phyloP scores from a whole-genome alignment of 148 eudicot genomes.

The Salicornia ramosissima region DNA sequence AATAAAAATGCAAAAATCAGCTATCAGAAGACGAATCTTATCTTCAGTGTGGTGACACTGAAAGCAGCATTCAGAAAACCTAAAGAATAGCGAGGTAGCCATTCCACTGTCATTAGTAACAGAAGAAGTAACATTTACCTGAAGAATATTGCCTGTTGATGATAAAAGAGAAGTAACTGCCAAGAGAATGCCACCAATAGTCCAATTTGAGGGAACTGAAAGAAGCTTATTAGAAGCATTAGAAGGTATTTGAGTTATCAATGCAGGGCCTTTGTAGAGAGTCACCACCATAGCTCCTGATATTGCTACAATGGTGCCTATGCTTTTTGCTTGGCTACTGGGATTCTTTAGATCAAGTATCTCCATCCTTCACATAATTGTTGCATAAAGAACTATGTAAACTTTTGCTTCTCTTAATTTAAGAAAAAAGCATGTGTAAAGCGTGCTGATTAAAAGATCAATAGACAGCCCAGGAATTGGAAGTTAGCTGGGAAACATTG shows the following conservation, averaged over 20 bases:
- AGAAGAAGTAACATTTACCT: constrained; percentile 25
- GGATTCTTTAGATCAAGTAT: constrained; percentile 38
- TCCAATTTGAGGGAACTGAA: constrained; percentile 36
- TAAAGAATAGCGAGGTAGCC: background rate
- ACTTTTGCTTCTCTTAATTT: background rate
- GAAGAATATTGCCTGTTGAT: constrained; percentile 44
- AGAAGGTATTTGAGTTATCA: constrained; percentile 17
- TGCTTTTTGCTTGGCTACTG: constrained; percentile 47
- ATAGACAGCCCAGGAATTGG: background rate
- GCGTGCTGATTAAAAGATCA: background rate
- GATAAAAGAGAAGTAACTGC: constrained; percentile 32
- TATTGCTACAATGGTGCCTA: constrained; percentile 50
- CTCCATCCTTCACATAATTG: constrained; percentile 44
- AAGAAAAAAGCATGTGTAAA: background rate
- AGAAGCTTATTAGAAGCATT: constrained; percentile 22
- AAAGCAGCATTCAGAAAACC: background rate
- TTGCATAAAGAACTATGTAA: background rate
- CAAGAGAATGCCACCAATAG: constrained; percentile 49
- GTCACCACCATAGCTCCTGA: constrained; percentile 51
- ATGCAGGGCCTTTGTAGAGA: constrained; percentile 48
- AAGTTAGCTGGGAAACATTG: background rate
- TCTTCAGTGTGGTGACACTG: background rate
- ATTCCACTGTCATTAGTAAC: background rate
- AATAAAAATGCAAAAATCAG: background rate
- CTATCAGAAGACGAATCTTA: background rate